Evolutionary conservation across 768 basidiomycete species (phyloP), one percentile per base, ranked within the genome.

Genomic region (Erythrobasidium yunnanense): DNA sequence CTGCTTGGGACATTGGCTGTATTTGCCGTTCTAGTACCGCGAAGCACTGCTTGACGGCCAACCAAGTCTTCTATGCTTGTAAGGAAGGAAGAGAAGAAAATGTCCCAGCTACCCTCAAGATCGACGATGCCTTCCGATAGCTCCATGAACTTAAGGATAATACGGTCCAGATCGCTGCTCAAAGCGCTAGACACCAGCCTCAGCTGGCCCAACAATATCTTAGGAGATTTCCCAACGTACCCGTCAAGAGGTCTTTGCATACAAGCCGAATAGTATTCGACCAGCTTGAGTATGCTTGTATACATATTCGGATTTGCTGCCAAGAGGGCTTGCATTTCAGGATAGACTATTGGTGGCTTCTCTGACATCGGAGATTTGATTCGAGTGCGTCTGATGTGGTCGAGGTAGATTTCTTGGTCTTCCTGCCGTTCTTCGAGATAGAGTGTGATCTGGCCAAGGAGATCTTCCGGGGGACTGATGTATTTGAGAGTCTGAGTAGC

Each of bases 361-460:
- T 30, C 38, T 17, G 22, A 53, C 49, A 20, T 32, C 29, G 25
- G 8, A 15, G 51, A 47, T 1, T 18, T 0, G 0, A 15, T 20
- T 1, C 18, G n/a, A n/a, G n/a, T n/a, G n/a, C n/a, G 22, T 62
- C 46, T 17, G 60, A 11, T 6, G 54, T 34, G 81, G 69, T 90
- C 85, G 38, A 84, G 83, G 76, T 88, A 81, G 54, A 91, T 87
- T 72, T 87, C 85, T 74, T 88, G 87, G 73, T 95, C 90, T 71
- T 92, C 90, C 49, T 85, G 87, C 70, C 88, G 87, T 74, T 92
- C 90, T 68, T 93, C 90, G 0, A 83, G 81, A 71, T 90, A 93
- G 27, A 88, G 80, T 68, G 86, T 82, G 4, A 91, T 77, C 71
- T 92, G 90, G 0, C 80, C 86, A n/a, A 87, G 73, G n/a, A 93